These are phyloP conservation scores for Pestalotiopsis sp. DNA, from an alignment of 2,329 filamentous ascomycete species.

Conservation along the genomic window DNA sequence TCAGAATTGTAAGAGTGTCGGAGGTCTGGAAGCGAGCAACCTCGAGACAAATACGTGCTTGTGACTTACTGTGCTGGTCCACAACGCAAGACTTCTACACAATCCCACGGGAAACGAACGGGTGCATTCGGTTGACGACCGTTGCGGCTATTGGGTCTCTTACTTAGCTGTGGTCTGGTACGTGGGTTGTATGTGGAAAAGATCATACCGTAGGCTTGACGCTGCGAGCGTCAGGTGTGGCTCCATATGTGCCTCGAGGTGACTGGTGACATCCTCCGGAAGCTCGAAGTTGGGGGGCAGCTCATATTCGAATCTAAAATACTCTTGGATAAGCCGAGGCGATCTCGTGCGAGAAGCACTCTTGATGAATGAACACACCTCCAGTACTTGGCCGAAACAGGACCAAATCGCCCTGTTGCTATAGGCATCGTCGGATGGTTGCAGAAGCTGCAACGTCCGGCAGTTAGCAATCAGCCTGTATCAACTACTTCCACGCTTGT, in stretches of 20 bases:
- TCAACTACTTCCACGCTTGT: too few relatives aligned
- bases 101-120: conserved; percentile 44
- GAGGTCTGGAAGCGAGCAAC: too few relatives aligned
- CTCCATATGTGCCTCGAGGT: conserved; percentile 31
- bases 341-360: too few relatives aligned
- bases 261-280: conserved; percentile 32
- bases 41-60: too few relatives aligned
- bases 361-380: conserved; percentile 37
- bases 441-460: conserved; percentile 33
- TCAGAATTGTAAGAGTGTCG: too few relatives aligned
- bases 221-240: conserved; percentile 24
- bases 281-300: too few relatives aligned
- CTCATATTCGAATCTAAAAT: too few relatives aligned
- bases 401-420: conserved; percentile 48
- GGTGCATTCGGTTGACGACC: conserved; percentile 19
- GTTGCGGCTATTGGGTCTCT: background rate
- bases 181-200: too few relatives aligned
- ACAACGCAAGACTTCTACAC: conserved; percentile 47
- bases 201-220: too few relatives aligned
- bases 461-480: too few relatives aligned
- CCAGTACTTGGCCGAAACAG: conserved; percentile 42
- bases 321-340: too few relatives aligned
- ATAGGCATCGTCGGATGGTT: conserved; percentile 43
- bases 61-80: conserved; percentile 25
- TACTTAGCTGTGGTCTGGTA: too few relatives aligned